Evolutionary conservation across 2,329 filamentous ascomycete species (phyloP).

Genomic region (Metarhizium guizhouense): DNA sequence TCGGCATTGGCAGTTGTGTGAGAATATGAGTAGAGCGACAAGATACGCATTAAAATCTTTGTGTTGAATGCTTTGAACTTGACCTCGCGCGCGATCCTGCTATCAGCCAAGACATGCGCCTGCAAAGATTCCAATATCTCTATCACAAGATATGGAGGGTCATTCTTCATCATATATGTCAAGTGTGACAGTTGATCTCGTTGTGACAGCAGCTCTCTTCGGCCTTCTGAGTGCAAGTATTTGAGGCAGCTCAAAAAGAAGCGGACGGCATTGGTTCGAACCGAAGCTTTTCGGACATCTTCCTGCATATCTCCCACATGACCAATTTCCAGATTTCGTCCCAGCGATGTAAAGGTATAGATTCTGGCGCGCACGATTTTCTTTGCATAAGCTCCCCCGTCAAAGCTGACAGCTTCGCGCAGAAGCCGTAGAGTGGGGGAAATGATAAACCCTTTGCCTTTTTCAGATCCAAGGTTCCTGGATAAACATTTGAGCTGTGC

Average conservation of each 20-base stretch:
- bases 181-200: constrained; percentile 76
- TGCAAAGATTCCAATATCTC: constrained; percentile 68
- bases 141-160: constrained; percentile 64
- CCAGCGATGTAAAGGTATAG: constrained; percentile 70
- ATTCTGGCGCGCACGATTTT: constrained; percentile 70
- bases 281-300: constrained; percentile 62
- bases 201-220: constrained; percentile 72
- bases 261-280: constrained; percentile 73
- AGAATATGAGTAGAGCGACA: constrained; percentile 59
- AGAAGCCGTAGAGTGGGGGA: constrained; percentile 81
- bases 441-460: constrained; percentile 78
- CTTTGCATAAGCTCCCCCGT: constrained; percentile 73
- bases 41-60: constrained; percentile 62
- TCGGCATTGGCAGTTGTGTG: constrained; percentile 34
- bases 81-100: constrained; percentile 58
- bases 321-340: constrained; percentile 70
- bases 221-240: constrained; percentile 67
- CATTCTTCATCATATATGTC: constrained; percentile 68
- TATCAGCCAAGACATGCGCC: constrained; percentile 64
- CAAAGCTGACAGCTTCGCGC: constrained; percentile 75
- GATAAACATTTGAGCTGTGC: constrained; percentile 74
- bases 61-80: constrained; percentile 73
- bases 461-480: constrained; percentile 68
- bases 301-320: constrained; percentile 47
- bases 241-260: constrained; percentile 74